Evolutionary conservation across 2,329 filamentous ascomycete genomes (phyloP).

Genomic region (Raffaelea deltoideospora): DNA sequence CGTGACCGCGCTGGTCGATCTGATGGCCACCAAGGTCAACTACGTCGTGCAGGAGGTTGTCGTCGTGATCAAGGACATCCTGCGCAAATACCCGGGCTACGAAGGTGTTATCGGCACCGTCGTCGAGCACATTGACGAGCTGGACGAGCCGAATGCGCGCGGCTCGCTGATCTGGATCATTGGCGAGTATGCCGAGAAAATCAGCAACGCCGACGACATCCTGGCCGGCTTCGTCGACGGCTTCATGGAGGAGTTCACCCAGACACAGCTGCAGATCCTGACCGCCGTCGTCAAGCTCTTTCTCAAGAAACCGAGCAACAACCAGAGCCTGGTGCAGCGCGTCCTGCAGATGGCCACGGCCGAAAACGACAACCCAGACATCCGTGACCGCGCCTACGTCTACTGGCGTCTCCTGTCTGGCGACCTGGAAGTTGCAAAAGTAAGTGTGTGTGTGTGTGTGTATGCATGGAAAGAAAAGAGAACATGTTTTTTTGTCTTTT

Average conservation of each 20-base stretch:
- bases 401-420: conserved; percentile 96
- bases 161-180: conserved; percentile 97
- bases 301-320: conserved; percentile 87
- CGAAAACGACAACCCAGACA: conserved; percentile 95
- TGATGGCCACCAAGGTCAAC: conserved; percentile 96
- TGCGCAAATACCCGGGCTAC: conserved; percentile 93
- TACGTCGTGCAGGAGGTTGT: conserved; percentile 98
- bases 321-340: conserved; percentile 82
- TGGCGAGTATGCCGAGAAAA: conserved; percentile 97
- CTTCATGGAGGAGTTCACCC: conserved; percentile 92
- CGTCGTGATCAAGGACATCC: conserved; percentile 98
- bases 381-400: conserved; percentile 90
- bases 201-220: conserved; percentile 95
- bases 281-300: conserved; percentile 97
- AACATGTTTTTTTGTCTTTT: neutral
- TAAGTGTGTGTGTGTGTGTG: conserved; percentile 17
- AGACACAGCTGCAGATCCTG: conserved; percentile 96
- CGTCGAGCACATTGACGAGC: conserved; percentile 90
- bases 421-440: conserved; percentile 80
- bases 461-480: too few relatives aligned
- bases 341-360: conserved; percentile 84
- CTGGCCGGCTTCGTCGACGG: conserved; percentile 79
- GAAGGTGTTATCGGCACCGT: conserved; percentile 95
- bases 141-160: conserved; percentile 85
- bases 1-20: conserved; percentile 80